phyloP scores from a whole-genome alignment of 371 early-diverging fungal species.

The Apophysomyces ossiformis region DNA sequence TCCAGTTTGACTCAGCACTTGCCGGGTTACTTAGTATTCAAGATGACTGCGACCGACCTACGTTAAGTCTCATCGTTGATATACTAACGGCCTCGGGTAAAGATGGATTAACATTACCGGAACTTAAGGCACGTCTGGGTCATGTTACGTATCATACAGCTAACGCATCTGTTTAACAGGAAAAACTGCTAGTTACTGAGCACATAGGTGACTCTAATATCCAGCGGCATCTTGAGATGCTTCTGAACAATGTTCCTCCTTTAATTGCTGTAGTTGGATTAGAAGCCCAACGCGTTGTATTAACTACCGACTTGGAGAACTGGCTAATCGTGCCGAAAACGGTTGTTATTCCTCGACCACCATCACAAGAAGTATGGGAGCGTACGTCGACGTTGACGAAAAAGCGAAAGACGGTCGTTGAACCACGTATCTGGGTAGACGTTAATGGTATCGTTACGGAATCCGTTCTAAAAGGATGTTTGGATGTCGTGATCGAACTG shows the following conservation, averaged over 20 bases:
- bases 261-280: constrained; percentile 31
- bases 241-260: constrained; percentile 17
- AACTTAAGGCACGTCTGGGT: constrained; percentile 19
- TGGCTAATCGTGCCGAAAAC: constrained; percentile 22
- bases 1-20: constrained; percentile 5
- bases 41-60: neutral
- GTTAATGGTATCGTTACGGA: constrained; percentile 29
- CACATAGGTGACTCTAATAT: constrained; percentile 20
- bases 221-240: constrained; percentile 10
- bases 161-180: constrained; percentile 5
- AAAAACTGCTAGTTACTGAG: neutral
- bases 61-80: constrained; percentile 17
- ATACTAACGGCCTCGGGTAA: constrained; percentile 9
- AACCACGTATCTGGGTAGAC: constrained; percentile 37
- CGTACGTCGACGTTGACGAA: neutral
- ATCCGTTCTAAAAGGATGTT: constrained; percentile 23
- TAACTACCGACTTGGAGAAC: constrained; percentile 9
- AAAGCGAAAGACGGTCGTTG: constrained; percentile 15
- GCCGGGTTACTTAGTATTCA: constrained; percentile 11
- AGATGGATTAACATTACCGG: constrained; percentile 21
- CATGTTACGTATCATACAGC: neutral
- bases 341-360: neutral
- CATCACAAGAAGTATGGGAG: neutral
- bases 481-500: constrained; percentile 22
- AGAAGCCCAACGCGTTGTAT: constrained; percentile 28